phyloP scores from a whole-genome alignment of 1,284 basidiomycete species.

The Ganoderma boninense region DNA sequence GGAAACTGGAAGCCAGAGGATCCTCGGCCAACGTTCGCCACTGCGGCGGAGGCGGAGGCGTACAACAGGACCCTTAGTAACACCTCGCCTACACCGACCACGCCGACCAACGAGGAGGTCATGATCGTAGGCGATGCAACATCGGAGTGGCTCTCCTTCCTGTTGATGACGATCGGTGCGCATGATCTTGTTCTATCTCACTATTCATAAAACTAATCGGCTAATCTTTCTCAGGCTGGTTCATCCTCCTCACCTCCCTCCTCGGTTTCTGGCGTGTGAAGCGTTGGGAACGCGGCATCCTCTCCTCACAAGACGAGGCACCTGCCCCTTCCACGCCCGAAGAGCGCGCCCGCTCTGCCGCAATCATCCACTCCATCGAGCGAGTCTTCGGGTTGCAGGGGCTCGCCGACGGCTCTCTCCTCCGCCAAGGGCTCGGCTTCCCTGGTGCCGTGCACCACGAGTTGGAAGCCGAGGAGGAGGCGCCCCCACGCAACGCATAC shows the following conservation, averaged over 20 bases:
- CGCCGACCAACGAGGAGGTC: slow-evolving; percentile 23
- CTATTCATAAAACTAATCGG: background rate
- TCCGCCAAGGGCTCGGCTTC: slow-evolving; percentile 57
- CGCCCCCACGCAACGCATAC: slow-evolving; percentile 39
- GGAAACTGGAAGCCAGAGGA: slow-evolving; percentile 34
- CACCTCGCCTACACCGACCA: slow-evolving; percentile 26
- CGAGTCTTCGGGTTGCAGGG: slow-evolving; percentile 54
- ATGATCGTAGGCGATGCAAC: slow-evolving; percentile 56
- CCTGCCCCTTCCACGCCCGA: slow-evolving; percentile 40
- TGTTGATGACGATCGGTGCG: slow-evolving; percentile 90
- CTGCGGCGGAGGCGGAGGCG: slow-evolving; percentile 58
- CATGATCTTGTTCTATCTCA: slow-evolving; percentile 20
- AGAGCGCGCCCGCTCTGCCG: slow-evolving; percentile 30
- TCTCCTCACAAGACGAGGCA: slow-evolving; percentile 47
- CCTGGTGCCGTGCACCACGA: slow-evolving; percentile 43
- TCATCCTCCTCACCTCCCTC: slow-evolving; percentile 86
- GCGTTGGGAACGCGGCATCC: slow-evolving; percentile 82
- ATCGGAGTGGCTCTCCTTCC: slow-evolving; percentile 91
- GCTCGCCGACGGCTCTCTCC: slow-evolving; percentile 52
- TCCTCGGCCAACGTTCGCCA: slow-evolving; percentile 48
- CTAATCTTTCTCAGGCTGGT: slow-evolving; percentile 71
- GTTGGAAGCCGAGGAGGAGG: slow-evolving; percentile 36
- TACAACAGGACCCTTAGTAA: slow-evolving; percentile 48
- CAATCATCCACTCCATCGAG: slow-evolving; percentile 49
- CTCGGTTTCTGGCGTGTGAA: slow-evolving; percentile 95